Conservation (phyloP, 495 filamentous ascomycete genomes). For the Chaetomium cochliodes region DNA sequence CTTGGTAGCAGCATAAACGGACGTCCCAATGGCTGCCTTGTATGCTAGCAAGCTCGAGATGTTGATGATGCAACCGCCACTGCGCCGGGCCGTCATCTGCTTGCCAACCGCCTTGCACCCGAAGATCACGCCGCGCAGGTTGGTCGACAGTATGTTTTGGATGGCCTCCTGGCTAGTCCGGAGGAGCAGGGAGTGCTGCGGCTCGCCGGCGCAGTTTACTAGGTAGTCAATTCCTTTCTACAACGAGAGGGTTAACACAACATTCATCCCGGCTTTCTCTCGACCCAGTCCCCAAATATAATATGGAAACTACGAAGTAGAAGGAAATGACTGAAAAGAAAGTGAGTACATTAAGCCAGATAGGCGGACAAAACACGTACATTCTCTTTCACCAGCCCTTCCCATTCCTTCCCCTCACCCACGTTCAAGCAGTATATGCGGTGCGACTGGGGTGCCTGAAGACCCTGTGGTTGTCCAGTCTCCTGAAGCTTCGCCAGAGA, state of each 20-base stretch:
- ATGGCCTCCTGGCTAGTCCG: slow-evolving; percentile 43
- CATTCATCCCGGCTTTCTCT: background rate
- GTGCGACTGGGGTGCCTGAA: slow-evolving; percentile 12
- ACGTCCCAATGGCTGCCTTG: slow-evolving; percentile 61
- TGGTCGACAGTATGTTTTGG: slow-evolving; percentile 58
- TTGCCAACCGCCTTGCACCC: slow-evolving; percentile 58
- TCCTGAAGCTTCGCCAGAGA: slow-evolving; percentile 20
- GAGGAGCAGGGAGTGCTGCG: slow-evolving; percentile 58
- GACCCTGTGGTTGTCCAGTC: slow-evolving; percentile 17
- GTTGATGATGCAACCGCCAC: slow-evolving; percentile 66
- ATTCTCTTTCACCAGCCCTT: slow-evolving; percentile 13
- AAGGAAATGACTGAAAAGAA: no score
- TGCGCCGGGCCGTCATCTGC: slow-evolving; percentile 39
- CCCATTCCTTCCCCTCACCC: slow-evolving; percentile 21
- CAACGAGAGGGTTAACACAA: background rate
- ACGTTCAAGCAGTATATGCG: slow-evolving; percentile 35
- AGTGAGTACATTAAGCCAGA: background rate
- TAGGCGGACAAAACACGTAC: background rate
- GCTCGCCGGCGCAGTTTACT: slow-evolving; percentile 73
- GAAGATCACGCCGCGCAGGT: slow-evolving; percentile 68
- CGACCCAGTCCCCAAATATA: background rate
- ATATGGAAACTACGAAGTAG: no score
- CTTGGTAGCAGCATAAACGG: slow-evolving; percentile 76
- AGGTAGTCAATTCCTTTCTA: slow-evolving; percentile 58
- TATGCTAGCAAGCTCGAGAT: slow-evolving; percentile 68